phyloP scores from a whole-genome alignment of 441 rosid genomes.

The Euphorbia celastroides region DNA sequence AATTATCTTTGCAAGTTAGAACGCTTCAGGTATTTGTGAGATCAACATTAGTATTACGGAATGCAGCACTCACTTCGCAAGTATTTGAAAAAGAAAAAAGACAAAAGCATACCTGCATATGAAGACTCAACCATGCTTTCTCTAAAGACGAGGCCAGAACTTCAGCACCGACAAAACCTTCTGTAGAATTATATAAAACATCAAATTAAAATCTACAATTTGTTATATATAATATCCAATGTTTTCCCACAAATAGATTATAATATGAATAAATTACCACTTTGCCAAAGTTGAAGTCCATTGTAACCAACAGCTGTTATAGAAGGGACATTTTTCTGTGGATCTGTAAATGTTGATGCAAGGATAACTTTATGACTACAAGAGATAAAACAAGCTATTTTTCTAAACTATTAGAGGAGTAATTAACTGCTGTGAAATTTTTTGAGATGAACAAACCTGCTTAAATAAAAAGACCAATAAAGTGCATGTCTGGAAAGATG shows the following conservation, averaged over 20 bases:
- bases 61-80: neutral
- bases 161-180: conserved; percentile 63
- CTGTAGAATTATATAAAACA: conserved; percentile 31
- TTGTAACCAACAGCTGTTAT: conserved; percentile 75
- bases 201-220: neutral
- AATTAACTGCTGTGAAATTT: neutral
- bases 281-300: conserved; percentile 77
- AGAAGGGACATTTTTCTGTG: conserved; percentile 63
- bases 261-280: conserved; percentile 35
- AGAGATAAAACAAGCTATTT: neutral
- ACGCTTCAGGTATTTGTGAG: neutral
- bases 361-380: conserved; percentile 32
- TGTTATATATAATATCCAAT: neutral
- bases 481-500: neutral
- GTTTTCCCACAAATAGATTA: conserved; percentile 9
- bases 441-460: neutral
- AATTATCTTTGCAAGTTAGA: neutral
- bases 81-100: neutral
- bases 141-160: conserved; percentile 61
- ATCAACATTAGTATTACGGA: neutral
- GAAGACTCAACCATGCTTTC: conserved; percentile 76
- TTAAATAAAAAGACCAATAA: neutral
- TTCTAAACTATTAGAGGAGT: neutral
- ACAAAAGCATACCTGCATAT: conserved; percentile 49
- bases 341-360: conserved; percentile 59